These are phyloP conservation scores for Ustanciosporium gigantosporum DNA, from an alignment of 1,284 basidiomycete species.

Conservation along the genomic window DNA sequence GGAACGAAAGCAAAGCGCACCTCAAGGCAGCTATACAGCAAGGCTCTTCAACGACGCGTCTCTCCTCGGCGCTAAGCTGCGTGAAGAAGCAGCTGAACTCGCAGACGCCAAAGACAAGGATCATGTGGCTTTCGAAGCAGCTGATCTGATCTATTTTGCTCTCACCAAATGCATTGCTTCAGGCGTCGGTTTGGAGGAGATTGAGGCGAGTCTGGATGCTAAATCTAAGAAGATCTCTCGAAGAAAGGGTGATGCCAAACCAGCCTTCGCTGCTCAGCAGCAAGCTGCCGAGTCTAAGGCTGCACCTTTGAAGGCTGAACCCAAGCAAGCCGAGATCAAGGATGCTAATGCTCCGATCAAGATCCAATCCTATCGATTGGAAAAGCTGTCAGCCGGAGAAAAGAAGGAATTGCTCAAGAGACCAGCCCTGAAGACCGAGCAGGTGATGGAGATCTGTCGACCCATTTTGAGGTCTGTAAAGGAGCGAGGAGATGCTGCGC, in stretches of 20 bases:
- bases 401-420: slow-evolving; percentile 77
- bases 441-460: slow-evolving; percentile 92
- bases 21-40: slow-evolving; percentile 88
- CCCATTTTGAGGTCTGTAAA: slow-evolving; percentile 92
- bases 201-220: slow-evolving; percentile 80
- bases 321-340: slow-evolving; percentile 26
- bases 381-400: slow-evolving; percentile 66
- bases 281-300: slow-evolving; percentile 52
- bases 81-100: slow-evolving; percentile 97
- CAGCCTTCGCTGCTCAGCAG: slow-evolving; percentile 70
- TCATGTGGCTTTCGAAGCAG: slow-evolving; percentile 87
- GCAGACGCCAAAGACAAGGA: slow-evolving; percentile 80
- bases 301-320: slow-evolving; percentile 6
- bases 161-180: slow-evolving; percentile 82
- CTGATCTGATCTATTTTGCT: slow-evolving; percentile 93
- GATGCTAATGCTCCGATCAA: slow-evolving; percentile 64
- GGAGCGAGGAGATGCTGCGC: slow-evolving; percentile 78
- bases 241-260: slow-evolving; percentile 89
- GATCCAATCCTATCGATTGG: slow-evolving; percentile 50
- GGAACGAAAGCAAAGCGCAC: slow-evolving; percentile 75
- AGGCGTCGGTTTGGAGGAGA: slow-evolving; percentile 81
- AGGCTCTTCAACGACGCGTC: slow-evolving; percentile 81
- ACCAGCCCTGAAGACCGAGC: slow-evolving; percentile 86
- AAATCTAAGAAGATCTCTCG: slow-evolving; percentile 88
- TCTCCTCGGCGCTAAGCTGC: slow-evolving; percentile 87